Evolutionary conservation across 78 protist genomes (phyloP).

Genomic region (Dictyostelium citrinum): DNA sequence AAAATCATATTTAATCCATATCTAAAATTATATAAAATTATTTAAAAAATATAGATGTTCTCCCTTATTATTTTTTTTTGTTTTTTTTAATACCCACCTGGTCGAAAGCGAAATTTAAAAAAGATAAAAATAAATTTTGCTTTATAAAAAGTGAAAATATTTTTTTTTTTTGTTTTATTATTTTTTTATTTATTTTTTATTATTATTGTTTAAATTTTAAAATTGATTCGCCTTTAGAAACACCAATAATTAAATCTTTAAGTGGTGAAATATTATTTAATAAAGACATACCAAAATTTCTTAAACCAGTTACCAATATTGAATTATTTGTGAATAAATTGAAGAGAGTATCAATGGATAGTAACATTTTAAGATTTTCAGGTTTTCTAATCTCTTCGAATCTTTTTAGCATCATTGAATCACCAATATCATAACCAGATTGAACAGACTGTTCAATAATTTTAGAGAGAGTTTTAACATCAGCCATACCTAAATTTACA

Average conservation of each 20-base stretch:
- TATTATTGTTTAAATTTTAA: background rate
- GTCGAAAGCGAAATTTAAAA: too few species aligned
- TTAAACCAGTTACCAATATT: background rate
- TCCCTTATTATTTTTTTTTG: too few species aligned
- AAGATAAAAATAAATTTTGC: too few species aligned
- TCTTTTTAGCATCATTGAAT: conserved; percentile 33
- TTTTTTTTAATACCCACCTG: too few species aligned
- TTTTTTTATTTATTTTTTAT: background rate
- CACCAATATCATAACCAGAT: conserved; percentile 75
- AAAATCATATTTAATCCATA: too few species aligned
- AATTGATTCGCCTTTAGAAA: background rate
- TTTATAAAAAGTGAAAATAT: too few species aligned
- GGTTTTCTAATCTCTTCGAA: conserved; percentile 45
- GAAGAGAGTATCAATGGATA: conserved; percentile 35
- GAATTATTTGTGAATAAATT: conserved; percentile 26
- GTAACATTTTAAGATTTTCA: conserved; percentile 57
- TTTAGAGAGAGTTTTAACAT: conserved; percentile 49
- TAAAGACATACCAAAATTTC: conserved; percentile 50
- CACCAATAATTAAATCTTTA: background rate
- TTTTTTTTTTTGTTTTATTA: too few species aligned
- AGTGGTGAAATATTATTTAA: conserved; percentile 28
- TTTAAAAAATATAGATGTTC: too few species aligned
- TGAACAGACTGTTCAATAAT: conserved; percentile 10
- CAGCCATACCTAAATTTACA: conserved; percentile 87
- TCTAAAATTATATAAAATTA: too few species aligned